Evolutionary conservation across 306 rosid genomes (phyloP).

Genomic region (Arachis stenosperma): DNA sequence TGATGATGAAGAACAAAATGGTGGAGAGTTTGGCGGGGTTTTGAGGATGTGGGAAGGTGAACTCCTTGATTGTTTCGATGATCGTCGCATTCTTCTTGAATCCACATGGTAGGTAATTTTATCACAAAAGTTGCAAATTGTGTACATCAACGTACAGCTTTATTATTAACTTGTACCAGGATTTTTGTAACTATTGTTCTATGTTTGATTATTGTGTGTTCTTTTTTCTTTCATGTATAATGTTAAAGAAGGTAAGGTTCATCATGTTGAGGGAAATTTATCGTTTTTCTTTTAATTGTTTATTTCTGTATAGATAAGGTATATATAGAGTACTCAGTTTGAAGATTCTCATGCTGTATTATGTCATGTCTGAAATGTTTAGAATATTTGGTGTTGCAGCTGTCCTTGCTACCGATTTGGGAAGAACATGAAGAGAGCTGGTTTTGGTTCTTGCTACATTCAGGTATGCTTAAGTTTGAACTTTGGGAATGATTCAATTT

Average conservation of each 20-base stretch:
- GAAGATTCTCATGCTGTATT: too few species aligned
- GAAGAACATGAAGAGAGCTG: conserved; percentile 91
- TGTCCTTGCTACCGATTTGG: conserved; percentile 91
- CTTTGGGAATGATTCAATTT: neutral
- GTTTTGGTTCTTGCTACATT: conserved; percentile 68
- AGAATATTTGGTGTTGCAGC: conserved; percentile 51
- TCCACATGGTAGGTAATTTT: conserved; percentile 57
- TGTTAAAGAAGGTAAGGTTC: neutral
- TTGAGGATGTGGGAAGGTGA: conserved; percentile 98
- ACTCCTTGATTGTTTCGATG: conserved; percentile 69
- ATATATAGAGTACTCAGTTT: too few species aligned
- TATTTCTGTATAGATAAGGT: too few species aligned
- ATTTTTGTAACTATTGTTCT: neutral
- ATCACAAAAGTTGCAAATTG: too few species aligned
- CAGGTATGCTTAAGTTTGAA: conserved; percentile 54
- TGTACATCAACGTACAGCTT: neutral
- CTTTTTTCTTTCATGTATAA: neutral
- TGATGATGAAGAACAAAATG: conserved; percentile 39
- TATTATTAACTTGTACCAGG: neutral
- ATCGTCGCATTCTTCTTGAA: conserved; percentile 73
- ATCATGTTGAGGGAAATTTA: neutral
- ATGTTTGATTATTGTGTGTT: neutral
- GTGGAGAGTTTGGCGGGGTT: conserved; percentile 61
- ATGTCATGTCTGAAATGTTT: neutral
- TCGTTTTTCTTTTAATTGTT: too few species aligned